A percentile compares a stretch with the other conserved stretches of the same genome.
phyloP scores from a whole-genome alignment of 177 flowering plant genomes.

The Tripterygium wilfordii region DNA sequence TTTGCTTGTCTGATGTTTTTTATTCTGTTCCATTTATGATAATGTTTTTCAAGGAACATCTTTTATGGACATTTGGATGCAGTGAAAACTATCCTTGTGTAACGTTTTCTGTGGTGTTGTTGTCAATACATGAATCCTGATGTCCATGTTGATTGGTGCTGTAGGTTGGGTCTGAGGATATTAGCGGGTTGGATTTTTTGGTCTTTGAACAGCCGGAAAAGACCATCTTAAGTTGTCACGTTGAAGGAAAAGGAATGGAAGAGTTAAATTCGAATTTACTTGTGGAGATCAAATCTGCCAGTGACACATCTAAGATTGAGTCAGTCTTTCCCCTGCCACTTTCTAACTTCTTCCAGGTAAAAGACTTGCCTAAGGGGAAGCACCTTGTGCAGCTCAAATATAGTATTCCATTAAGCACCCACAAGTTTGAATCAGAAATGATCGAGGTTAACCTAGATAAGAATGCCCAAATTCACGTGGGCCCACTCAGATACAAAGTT shows the following conservation, averaged over 20 bases:
- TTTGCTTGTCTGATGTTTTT: not conserved
- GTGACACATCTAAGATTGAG: conserved; percentile 63
- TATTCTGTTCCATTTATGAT: not conserved
- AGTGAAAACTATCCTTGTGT: not conserved
- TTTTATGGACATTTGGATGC: not conserved
- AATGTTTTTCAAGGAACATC: not conserved
- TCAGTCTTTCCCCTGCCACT: conserved; percentile 72
- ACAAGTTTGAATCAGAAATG: conserved; percentile 65
- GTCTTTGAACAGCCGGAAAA: conserved; percentile 90
- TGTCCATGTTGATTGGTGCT: conserved; percentile 5
- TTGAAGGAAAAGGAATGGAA: conserved; percentile 54
- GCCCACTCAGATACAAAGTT: conserved; percentile 66
- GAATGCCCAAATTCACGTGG: conserved; percentile 68
- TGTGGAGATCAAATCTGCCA: conserved; percentile 77
- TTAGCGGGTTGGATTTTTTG: conserved; percentile 65
- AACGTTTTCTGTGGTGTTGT: not conserved
- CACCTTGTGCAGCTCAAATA: conserved; percentile 72
- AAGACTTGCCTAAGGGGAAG: conserved; percentile 68
- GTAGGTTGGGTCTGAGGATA: conserved; percentile 78
- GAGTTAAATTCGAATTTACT: conserved; percentile 60
- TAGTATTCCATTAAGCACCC: conserved; percentile 42
- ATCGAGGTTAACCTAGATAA: conserved; percentile 81
- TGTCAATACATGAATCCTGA: not conserved
- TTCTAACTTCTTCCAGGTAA: conserved; percentile 84
- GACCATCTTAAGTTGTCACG: conserved; percentile 84